Percentiles rank a stretch among this genome's conserved stretches.
Evolutionary conservation across 768 basidiomycete species (phyloP).

Genomic region (Royoungia palumana): DNA sequence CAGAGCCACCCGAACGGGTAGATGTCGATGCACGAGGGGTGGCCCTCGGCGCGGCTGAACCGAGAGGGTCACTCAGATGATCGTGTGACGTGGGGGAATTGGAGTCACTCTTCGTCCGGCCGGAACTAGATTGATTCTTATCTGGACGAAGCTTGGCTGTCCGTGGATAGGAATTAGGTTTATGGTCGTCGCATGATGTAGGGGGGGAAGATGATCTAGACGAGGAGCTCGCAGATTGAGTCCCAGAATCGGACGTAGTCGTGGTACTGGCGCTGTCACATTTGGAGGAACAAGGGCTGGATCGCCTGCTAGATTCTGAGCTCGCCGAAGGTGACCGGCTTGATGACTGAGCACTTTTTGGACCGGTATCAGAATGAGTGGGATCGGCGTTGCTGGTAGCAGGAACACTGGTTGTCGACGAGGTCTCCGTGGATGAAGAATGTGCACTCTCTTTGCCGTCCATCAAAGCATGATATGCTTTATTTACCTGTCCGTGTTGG

Average conservation of each 20-base stretch:
- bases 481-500: slow-evolving; percentile 40
- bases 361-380: slow-evolving; percentile 19
- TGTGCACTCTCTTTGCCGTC: slow-evolving; percentile 37
- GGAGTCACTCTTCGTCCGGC: slow-evolving; percentile 17
- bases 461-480: slow-evolving; percentile 54
- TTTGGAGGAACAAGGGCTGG: slow-evolving; percentile 7
- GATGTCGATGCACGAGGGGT: slow-evolving; percentile 9
- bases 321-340: slow-evolving; percentile 32
- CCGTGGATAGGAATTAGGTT: slow-evolving; percentile 15
- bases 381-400: slow-evolving; percentile 17
- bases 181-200: slow-evolving; percentile 5
- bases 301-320: slow-evolving; percentile 26
- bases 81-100: slow-evolving; percentile 22
- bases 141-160: slow-evolving; percentile 11
- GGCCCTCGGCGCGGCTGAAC: slow-evolving; percentile 10
- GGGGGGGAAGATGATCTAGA: slow-evolving; percentile 14
- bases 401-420: slow-evolving; percentile 22
- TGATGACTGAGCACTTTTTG: slow-evolving; percentile 25
- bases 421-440: slow-evolving; percentile 26
- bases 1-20: slow-evolving; percentile 5
- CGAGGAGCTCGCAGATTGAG: slow-evolving; percentile 12
- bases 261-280: slow-evolving; percentile 9
- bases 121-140: slow-evolving; percentile 15
- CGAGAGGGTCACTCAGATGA: slow-evolving; percentile 18
- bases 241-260: slow-evolving; percentile 9